Conservation (phyloP, 768 basidiomycete genomes). For the Phylloporus sp. region DNA sequence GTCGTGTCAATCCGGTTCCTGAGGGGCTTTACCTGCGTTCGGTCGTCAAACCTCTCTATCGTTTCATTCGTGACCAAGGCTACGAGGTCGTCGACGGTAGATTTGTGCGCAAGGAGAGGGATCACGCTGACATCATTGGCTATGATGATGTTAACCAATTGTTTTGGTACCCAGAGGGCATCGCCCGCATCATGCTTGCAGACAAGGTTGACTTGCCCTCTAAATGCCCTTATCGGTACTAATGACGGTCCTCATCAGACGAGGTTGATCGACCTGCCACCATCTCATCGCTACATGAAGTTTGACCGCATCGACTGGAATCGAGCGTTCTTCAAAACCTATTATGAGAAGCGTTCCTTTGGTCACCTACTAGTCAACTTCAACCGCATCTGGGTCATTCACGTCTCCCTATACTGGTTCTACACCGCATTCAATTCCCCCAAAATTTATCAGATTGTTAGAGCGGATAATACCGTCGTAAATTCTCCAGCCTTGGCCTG, state of each 20-base stretch:
- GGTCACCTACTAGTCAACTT: conserved; percentile 98
- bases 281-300: conserved; percentile 91
- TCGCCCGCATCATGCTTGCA: conserved; percentile 80
- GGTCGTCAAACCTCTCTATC: conserved; percentile 90
- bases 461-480: conserved; percentile 33
- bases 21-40: conserved; percentile 92
- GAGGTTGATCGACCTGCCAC: conserved; percentile 85
- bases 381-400: conserved; percentile 99
- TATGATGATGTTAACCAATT: conserved; percentile 99
- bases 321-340: conserved; percentile 97
- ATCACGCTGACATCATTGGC: conserved; percentile 92
- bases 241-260: conserved; percentile 43
- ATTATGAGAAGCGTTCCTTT: conserved; percentile 95
- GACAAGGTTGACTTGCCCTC: conserved; percentile 64
- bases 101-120: conserved; percentile 88
- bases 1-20: conserved; percentile 82
- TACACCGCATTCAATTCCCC: conserved; percentile 95
- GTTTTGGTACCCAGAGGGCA: conserved; percentile 99
- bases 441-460: conserved; percentile 61
- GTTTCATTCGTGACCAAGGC: conserved; percentile 95
- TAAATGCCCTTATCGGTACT: not conserved
- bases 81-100: conserved; percentile 95
- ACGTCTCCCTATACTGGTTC: conserved; percentile 91
- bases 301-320: conserved; percentile 98
- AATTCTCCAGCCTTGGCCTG: conserved; percentile 78